Percentiles rank a stretch among this genome's conserved stretches.
phyloP scores from a whole-genome alignment of 2,329 filamentous ascomycete species.

The Fusarium marasasianum region DNA sequence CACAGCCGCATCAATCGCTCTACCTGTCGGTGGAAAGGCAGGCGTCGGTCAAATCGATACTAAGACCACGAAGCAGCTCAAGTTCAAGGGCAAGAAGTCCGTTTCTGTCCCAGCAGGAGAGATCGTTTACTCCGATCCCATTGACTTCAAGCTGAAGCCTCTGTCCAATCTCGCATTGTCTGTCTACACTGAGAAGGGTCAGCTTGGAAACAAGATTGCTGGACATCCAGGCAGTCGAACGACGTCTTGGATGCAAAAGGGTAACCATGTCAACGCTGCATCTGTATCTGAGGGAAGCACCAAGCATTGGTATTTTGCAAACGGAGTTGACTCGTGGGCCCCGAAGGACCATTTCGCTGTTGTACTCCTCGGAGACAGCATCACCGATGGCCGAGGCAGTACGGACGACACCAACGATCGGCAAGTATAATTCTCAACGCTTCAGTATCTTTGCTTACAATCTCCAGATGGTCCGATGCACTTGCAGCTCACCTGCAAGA shows the following conservation, averaged over 20 bases:
- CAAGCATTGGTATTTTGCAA: slow-evolving; percentile 29
- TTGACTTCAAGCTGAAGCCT: slow-evolving; percentile 17
- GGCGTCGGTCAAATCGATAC: slow-evolving; percentile 18
- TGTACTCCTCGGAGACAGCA: slow-evolving; percentile 27
- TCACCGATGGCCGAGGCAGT: slow-evolving; percentile 30
- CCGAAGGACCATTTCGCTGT: slow-evolving; percentile 19
- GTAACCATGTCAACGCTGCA: slow-evolving; percentile 20
- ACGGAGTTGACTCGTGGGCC: slow-evolving; percentile 13
- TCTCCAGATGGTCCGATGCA: slow-evolving; percentile 17
- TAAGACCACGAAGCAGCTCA: background rate
- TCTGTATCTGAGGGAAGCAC: slow-evolving; percentile 25
- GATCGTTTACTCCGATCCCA: slow-evolving; percentile 14
- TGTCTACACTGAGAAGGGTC: slow-evolving; percentile 15
- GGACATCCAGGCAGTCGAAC: slow-evolving; percentile 30
- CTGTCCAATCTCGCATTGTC: slow-evolving; percentile 23
- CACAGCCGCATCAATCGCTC: slow-evolving; percentile 12
- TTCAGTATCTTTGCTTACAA: background rate
- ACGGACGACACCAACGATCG: slow-evolving; percentile 25
- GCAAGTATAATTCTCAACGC: background rate
- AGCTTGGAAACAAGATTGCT: slow-evolving; percentile 20
- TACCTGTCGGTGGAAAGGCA: slow-evolving; percentile 3
- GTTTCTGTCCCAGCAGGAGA: slow-evolving; percentile 7
- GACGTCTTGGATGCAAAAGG: slow-evolving; percentile 27
- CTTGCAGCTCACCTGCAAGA: slow-evolving; percentile 16
- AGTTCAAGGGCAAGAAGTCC: slow-evolving; percentile 15